Conservation (phyloP, 176 grass and related monocot species). For the Pontederia crassipes region DNA sequence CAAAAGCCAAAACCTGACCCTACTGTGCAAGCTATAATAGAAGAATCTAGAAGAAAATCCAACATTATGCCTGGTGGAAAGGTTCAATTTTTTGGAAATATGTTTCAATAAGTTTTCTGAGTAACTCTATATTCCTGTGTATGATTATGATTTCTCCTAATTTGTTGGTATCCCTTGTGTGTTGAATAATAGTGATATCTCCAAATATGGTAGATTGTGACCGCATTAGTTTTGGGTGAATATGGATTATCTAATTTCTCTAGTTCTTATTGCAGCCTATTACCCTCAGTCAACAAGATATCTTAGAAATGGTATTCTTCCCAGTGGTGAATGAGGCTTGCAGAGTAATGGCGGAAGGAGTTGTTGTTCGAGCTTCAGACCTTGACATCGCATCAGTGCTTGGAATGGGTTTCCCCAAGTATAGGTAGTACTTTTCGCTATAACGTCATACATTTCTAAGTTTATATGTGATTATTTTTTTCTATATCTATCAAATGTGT, state of each 20-base stretch:
- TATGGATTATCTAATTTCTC: neutral
- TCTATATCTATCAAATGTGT: neutral
- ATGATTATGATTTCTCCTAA: neutral
- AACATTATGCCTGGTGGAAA: slow-evolving; percentile 70
- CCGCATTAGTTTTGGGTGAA: too few relatives aligned
- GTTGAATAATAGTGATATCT: neutral
- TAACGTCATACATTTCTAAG: slow-evolving; percentile 7
- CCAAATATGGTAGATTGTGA: too few relatives aligned
- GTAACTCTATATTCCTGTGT: neutral
- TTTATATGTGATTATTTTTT: slow-evolving; percentile 1
- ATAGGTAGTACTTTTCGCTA: slow-evolving; percentile 36
- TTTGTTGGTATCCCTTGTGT: neutral
- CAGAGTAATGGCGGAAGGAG: slow-evolving; percentile 68
- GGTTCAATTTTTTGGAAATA: slow-evolving; percentile 18
- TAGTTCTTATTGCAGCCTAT: slow-evolving; percentile 42
- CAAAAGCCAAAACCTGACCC: slow-evolving; percentile 79
- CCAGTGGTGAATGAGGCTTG: slow-evolving; percentile 88
- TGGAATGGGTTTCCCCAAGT: slow-evolving; percentile 92
- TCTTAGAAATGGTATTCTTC: slow-evolving; percentile 94
- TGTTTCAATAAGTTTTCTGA: neutral
- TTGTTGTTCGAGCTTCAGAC: slow-evolving; percentile 74
- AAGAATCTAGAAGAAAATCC: slow-evolving; percentile 48
- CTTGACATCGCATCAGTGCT: slow-evolving; percentile 90
- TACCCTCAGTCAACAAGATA: slow-evolving; percentile 53
- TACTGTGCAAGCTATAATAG: slow-evolving; percentile 60